These are phyloP conservation scores for Colletotrichum tropicale DNA, from an alignment of 2,329 filamentous ascomycete genomes.

Conservation along the genomic window DNA sequence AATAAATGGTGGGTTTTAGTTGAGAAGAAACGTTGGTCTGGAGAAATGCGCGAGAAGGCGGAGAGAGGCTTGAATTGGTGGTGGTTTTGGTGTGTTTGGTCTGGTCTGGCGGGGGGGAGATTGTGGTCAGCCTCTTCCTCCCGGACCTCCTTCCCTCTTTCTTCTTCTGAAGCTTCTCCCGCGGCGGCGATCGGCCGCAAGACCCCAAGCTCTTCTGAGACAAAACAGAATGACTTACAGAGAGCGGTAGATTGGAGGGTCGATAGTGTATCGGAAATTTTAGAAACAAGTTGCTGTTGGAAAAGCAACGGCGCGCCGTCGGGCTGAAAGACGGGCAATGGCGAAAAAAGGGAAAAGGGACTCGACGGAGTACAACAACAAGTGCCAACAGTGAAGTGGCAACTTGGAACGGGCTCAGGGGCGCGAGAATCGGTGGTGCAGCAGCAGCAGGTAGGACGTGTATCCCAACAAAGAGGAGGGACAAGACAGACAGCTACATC, in stretches of 20 bases:
- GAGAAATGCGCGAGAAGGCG: not conserved
- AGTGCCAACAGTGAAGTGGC: constrained; percentile 17
- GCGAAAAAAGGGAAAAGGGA: not conserved
- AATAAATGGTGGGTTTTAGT: not conserved
- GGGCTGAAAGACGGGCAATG: not conserved
- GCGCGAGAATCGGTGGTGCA: not conserved
- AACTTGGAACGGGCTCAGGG: not conserved
- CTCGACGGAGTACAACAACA: not conserved
- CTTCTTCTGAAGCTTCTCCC: constrained; percentile 11
- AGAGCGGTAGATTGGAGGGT: not conserved
- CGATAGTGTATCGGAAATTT: not conserved
- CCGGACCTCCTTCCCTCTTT: constrained; percentile 5
- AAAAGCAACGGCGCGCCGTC: constrained; percentile 16
- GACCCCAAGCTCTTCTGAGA: not conserved
- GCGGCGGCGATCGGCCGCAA: not conserved
- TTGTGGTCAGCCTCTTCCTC: constrained; percentile 15
- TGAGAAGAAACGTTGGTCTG: constrained; percentile 10
- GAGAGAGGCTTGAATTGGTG: not conserved
- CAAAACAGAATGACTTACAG: constrained; percentile 7
- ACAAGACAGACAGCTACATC: constrained; percentile 3
- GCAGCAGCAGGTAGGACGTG: not conserved
- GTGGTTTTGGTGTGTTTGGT: not conserved
- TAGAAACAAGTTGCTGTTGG: not conserved
- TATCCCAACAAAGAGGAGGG: not conserved
- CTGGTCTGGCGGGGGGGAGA: constrained; percentile 1